Conservation (phyloP, 2,329 filamentous ascomycete genomes). For the Acarospora socialis region DNA sequence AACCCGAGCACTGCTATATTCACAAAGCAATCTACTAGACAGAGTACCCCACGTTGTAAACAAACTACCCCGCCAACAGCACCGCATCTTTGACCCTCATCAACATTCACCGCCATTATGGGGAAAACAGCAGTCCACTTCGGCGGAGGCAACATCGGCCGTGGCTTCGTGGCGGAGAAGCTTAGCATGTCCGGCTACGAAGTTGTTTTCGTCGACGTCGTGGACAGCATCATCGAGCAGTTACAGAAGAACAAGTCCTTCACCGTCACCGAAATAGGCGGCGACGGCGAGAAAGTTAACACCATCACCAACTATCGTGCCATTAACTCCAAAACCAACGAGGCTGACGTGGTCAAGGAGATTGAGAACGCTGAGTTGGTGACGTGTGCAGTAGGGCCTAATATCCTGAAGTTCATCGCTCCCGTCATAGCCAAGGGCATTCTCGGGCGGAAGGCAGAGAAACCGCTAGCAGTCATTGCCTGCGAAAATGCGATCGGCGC, state of each 20-base stretch:
- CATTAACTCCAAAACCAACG: slow-evolving; percentile 83
- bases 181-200: slow-evolving; percentile 90
- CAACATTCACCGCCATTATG: slow-evolving; percentile 20
- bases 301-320: slow-evolving; percentile 91
- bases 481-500: slow-evolving; percentile 97
- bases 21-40: too few species aligned
- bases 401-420: slow-evolving; percentile 91
- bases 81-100: neutral
- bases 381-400: slow-evolving; percentile 93
- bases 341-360: slow-evolving; percentile 67
- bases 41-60: too few species aligned
- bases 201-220: slow-evolving; percentile 86
- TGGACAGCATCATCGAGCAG: slow-evolving; percentile 64
- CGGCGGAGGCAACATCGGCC: slow-evolving; percentile 74
- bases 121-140: slow-evolving; percentile 67
- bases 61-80: neutral
- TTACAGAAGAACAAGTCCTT: slow-evolving; percentile 67
- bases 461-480: slow-evolving; percentile 79
- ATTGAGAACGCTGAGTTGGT: slow-evolving; percentile 75
- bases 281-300: slow-evolving; percentile 65
- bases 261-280: slow-evolving; percentile 83
- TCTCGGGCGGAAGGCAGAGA: slow-evolving; percentile 50
- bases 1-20: too few species aligned
- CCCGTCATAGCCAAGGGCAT: slow-evolving; percentile 92
- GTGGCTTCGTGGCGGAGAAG: slow-evolving; percentile 80